A percentile compares a stretch with the other conserved stretches of the same genome.
These are phyloP conservation scores for Hymenotorrendiella dingleyae DNA, from an alignment of 2,329 filamentous ascomycete genomes.

Conservation along the genomic window DNA sequence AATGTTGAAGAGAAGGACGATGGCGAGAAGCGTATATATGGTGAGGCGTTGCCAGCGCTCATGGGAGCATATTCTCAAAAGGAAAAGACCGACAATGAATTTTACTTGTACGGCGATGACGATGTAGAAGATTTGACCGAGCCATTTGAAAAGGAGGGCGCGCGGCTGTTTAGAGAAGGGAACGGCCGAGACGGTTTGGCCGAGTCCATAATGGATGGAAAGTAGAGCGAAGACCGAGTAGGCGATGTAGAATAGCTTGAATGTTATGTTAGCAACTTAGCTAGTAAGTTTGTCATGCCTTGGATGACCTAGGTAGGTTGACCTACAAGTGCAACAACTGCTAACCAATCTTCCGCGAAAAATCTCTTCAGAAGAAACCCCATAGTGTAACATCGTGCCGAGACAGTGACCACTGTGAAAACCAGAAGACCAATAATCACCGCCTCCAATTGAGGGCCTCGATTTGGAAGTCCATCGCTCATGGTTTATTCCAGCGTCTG, in stretches of 20 bases:
- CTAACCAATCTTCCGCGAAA: slow-evolving; percentile 42
- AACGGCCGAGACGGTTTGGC: slow-evolving; percentile 12
- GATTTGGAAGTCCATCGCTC: too few relatives aligned
- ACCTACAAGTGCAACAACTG: slow-evolving; percentile 36
- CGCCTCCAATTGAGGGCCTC: slow-evolving; percentile 11
- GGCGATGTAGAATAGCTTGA: slow-evolving; percentile 9
- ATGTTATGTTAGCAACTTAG: neutral
- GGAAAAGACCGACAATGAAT: slow-evolving; percentile 32
- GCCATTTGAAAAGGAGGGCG: slow-evolving; percentile 22
- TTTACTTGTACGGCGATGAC: slow-evolving; percentile 32
- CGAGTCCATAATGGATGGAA: slow-evolving; percentile 14
- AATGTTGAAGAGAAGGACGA: slow-evolving; percentile 30
- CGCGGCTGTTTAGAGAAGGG: slow-evolving; percentile 5
- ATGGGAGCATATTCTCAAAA: slow-evolving; percentile 26
- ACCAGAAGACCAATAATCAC: slow-evolving; percentile 27
- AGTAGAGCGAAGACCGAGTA: slow-evolving; percentile 11
- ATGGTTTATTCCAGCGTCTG: too few relatives aligned
- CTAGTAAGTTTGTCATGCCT: too few relatives aligned
- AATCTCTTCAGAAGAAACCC: slow-evolving; percentile 37
- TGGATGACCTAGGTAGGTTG: too few relatives aligned
- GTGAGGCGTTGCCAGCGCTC: slow-evolving; percentile 26
- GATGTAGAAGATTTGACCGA: slow-evolving; percentile 31
- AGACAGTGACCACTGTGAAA: slow-evolving; percentile 32
- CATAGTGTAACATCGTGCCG: slow-evolving; percentile 40
- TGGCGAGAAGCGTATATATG: slow-evolving; percentile 28